These are phyloP conservation scores for Cadophora malorum DNA, from an alignment of 2,329 filamentous ascomycete genomes.

Conservation along the genomic window DNA sequence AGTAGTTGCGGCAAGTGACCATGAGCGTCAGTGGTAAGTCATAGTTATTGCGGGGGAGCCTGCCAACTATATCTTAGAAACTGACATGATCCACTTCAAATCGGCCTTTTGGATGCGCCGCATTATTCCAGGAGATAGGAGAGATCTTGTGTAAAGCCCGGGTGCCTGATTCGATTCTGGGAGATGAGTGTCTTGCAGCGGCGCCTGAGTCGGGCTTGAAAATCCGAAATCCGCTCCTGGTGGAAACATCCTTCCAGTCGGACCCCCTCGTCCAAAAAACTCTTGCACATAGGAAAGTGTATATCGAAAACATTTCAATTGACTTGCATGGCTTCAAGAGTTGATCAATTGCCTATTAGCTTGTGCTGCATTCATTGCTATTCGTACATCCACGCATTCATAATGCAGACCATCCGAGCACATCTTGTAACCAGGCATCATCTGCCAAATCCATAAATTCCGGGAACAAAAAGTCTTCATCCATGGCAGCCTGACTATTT, in stretches of 20 bases:
- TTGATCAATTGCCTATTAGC: too few relatives aligned
- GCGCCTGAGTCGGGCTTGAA: neutral
- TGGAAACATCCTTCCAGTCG: too few relatives aligned
- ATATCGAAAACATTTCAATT: neutral
- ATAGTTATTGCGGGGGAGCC: neutral
- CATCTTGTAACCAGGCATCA: neutral
- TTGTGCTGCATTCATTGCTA: neutral
- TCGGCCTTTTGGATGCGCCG: neutral
- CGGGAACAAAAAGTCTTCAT: neutral
- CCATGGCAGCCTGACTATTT: neutral
- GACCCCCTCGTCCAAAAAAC: too few relatives aligned
- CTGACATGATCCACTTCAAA: neutral
- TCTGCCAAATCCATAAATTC: slow-evolving; percentile 1
- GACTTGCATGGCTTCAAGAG: neutral
- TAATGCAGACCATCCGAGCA: neutral
- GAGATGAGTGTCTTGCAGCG: neutral
- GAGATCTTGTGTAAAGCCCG: neutral
- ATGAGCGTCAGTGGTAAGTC: neutral
- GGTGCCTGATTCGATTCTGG: neutral
- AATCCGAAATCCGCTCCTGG: neutral
- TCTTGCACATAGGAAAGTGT: too few relatives aligned
- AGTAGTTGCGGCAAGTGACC: neutral
- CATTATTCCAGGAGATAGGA: slow-evolving; percentile 4
- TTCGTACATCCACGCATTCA: neutral
- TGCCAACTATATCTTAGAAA: neutral